Percentiles rank a stretch among this genome's conserved stretches.
These are phyloP conservation scores for Aspergillus sclerotioniger DNA, from an alignment of 495 filamentous ascomycete species.

Conservation along the genomic window DNA sequence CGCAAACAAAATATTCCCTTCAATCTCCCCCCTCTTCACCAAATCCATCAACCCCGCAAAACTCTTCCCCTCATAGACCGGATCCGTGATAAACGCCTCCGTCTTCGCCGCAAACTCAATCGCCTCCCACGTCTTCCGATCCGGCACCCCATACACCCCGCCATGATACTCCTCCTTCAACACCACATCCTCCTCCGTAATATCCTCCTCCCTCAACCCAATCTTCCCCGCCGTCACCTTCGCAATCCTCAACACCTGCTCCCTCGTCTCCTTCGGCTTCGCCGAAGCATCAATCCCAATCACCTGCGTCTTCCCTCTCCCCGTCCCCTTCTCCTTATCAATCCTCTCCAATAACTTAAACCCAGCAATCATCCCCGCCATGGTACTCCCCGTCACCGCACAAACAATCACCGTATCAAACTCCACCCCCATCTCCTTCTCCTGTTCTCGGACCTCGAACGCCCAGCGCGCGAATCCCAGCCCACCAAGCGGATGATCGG, in stretches of 20 bases:
- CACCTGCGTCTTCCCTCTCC: conserved; percentile 40
- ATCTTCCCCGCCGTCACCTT: conserved; percentile 56
- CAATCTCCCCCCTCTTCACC: conserved; percentile 56
- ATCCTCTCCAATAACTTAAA: conserved; percentile 55
- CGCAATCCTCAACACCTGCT: conserved; percentile 60
- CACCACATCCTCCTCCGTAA: conserved; percentile 55
- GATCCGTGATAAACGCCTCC: conserved; percentile 66
- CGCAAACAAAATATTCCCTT: conserved; percentile 60
- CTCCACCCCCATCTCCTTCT: conserved; percentile 52
- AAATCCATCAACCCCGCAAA: conserved; percentile 64
- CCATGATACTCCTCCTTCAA: conserved; percentile 62
- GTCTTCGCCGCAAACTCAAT: conserved; percentile 59
- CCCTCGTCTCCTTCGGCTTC: conserved; percentile 52
- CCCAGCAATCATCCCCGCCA: conserved; percentile 63
- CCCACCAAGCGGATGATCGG: conserved; percentile 63
- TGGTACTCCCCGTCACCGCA: conserved; percentile 60
- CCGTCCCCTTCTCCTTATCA: conserved; percentile 21
- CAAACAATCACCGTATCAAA: conserved; percentile 63
- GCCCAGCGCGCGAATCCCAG: conserved; percentile 65
- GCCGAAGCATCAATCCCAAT: conserved; percentile 64
- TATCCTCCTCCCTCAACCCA: conserved; percentile 51
- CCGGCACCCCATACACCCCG: conserved; percentile 59
- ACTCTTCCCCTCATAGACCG: conserved; percentile 67
- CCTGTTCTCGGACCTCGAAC: conserved; percentile 59
- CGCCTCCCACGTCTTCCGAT: conserved; percentile 55